Percentiles rank a stretch among this genome's conserved stretches.
Evolutionary conservation across 257 asterid genomes (phyloP).

Genomic region (Oldenlandia corymbosa): DNA sequence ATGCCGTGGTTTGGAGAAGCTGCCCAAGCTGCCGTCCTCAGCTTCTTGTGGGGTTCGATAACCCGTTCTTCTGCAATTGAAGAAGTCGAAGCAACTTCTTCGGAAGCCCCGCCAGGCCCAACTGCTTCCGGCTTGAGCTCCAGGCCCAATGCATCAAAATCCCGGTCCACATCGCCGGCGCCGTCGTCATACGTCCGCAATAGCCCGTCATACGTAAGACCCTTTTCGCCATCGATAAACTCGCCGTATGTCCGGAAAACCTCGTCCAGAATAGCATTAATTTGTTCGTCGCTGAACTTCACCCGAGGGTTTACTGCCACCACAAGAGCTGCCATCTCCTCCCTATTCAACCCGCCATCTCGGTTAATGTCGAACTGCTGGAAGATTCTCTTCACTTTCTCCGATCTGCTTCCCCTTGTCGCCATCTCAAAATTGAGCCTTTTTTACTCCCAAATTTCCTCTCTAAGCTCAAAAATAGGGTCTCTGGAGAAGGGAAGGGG

Average conservation of each 20-base stretch:
- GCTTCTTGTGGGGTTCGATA: constrained; percentile 89
- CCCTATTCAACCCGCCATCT: constrained; percentile 84
- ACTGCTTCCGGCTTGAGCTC: constrained; percentile 52
- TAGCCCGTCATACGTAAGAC: constrained; percentile 82
- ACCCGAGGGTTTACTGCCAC: constrained; percentile 91
- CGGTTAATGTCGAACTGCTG: constrained; percentile 67
- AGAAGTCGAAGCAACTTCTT: constrained; percentile 70
- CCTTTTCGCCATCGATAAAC: constrained; percentile 76
- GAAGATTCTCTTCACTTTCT: constrained; percentile 84
- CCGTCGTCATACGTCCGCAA: constrained; percentile 96
- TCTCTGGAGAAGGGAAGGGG: too few relatives aligned
- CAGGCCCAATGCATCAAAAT: constrained; percentile 90
- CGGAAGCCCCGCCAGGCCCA: constrained; percentile 27
- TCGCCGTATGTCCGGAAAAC: constrained; percentile 86
- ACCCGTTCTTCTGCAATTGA: constrained; percentile 67
- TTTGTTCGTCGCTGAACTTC: constrained; percentile 92
- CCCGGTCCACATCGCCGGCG: constrained; percentile 97
- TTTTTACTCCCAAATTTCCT: not conserved
- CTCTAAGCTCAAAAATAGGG: not conserved
- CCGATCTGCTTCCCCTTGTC: constrained; percentile 95
- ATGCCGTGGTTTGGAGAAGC: constrained; percentile 93
- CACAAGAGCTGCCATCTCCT: constrained; percentile 89
- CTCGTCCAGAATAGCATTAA: constrained; percentile 82
- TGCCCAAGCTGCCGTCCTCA: constrained; percentile 95
- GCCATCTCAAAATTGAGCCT: constrained; percentile 36